Conservation (phyloP, 2,329 filamentous ascomycete species). For the Neobulgaria alba region DNA sequence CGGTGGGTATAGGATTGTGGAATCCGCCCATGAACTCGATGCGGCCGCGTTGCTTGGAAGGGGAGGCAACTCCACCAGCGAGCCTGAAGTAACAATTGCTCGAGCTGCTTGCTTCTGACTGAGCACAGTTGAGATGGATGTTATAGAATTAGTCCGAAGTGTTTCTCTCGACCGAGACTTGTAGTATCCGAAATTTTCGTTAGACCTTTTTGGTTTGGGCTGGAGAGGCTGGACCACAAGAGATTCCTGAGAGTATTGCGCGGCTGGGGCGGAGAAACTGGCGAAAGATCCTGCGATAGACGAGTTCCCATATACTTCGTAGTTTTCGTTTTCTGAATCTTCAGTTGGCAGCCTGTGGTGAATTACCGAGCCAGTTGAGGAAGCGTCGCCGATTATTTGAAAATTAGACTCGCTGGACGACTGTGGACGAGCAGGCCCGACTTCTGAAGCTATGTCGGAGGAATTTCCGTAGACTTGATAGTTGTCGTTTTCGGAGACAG, state of each 20-base stretch:
- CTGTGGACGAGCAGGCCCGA: slow-evolving; percentile 12
- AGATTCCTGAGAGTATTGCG: slow-evolving; percentile 52
- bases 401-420: slow-evolving; percentile 36
- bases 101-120: slow-evolving; percentile 25
- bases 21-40: slow-evolving; percentile 29
- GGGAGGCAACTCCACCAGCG: slow-evolving; percentile 22
- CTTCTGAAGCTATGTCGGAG: slow-evolving; percentile 17
- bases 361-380: slow-evolving; percentile 30
- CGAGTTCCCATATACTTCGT: slow-evolving; percentile 41
- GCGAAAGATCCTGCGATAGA: slow-evolving; percentile 24
- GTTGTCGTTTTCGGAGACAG: slow-evolving; percentile 27
- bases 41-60: slow-evolving; percentile 11
- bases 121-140: slow-evolving; percentile 47
- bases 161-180: slow-evolving; percentile 45
- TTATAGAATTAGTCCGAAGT: slow-evolving; percentile 43
- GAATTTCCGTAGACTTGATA: slow-evolving; percentile 26
- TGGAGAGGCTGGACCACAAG: slow-evolving; percentile 48
- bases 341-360: slow-evolving; percentile 27
- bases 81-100: slow-evolving; percentile 23
- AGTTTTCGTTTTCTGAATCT: slow-evolving; percentile 36
- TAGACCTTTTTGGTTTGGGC: slow-evolving; percentile 38
- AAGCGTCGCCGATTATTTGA: slow-evolving; percentile 42
- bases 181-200: slow-evolving; percentile 41
- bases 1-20: slow-evolving; percentile 23
- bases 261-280: slow-evolving; percentile 30